Conservation (phyloP, 2,329 filamentous ascomycete genomes). For the Penicillium sp. region DNA sequence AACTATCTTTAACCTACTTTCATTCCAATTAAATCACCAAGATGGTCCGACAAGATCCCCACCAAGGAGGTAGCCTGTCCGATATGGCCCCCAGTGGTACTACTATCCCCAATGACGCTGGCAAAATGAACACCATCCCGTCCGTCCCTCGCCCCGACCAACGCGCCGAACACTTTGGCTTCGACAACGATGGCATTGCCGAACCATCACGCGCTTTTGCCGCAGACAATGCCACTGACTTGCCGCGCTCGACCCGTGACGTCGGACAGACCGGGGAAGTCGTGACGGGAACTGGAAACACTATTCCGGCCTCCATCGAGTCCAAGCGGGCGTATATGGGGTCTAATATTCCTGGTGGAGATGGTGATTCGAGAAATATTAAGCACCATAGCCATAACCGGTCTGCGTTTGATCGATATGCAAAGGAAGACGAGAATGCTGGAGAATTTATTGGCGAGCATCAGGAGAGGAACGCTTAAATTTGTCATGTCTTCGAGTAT, state of each 20-base stretch:
- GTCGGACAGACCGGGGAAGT: constrained; percentile 37
- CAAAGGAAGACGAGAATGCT: constrained; percentile 35
- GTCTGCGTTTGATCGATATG: constrained; percentile 39
- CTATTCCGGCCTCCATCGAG: constrained; percentile 37
- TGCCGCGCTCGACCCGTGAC: constrained; percentile 42
- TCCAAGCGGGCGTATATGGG: constrained; percentile 33
- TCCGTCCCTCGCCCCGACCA: constrained; percentile 51
- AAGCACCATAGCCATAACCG: constrained; percentile 41
- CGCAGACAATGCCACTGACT: constrained; percentile 49
- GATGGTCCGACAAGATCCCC: constrained; percentile 25
- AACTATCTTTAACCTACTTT: constrained; percentile 53
- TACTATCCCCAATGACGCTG: constrained; percentile 48
- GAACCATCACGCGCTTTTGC: constrained; percentile 40
- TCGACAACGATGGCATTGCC: constrained; percentile 38
- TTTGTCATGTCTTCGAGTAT: no score
- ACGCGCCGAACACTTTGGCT: constrained; percentile 30
- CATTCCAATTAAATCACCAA: constrained; percentile 77
- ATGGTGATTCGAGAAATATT: constrained; percentile 37
- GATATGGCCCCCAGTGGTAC: constrained; percentile 42
- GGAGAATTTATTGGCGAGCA: constrained; percentile 31
- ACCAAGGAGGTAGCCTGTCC: constrained; percentile 39
- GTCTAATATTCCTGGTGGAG: constrained; percentile 35
- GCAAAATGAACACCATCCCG: constrained; percentile 45
- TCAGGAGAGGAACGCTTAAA: constrained; percentile 23
- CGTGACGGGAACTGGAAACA: constrained; percentile 42